Evolutionary conservation across 169 alveolate species (phyloP).

Genomic region (Besnoitia besnoiti): DNA sequence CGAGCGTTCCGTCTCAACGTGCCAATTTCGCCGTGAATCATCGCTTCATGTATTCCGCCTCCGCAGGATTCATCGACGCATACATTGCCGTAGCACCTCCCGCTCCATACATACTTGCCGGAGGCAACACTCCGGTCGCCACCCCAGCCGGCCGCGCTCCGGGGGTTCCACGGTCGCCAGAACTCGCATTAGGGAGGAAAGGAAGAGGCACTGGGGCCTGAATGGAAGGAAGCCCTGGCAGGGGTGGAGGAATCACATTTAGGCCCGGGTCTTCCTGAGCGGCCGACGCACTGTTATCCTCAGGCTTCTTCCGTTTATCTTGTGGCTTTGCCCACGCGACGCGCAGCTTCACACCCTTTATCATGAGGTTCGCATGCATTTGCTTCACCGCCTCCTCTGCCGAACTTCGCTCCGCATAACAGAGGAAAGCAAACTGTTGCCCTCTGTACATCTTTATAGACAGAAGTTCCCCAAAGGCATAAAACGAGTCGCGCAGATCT

Average conservation of each 20-base stretch:
- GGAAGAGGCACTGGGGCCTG: conserved; percentile 17
- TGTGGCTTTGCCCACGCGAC: conserved; percentile 76
- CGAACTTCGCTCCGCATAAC: conserved; percentile 75
- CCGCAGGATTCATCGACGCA: conserved; percentile 56
- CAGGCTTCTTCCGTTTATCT: background rate
- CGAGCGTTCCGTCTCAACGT: too few species aligned
- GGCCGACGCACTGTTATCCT: background rate
- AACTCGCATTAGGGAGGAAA: background rate
- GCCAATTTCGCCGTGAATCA: too few species aligned
- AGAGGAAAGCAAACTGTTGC: conserved; percentile 79
- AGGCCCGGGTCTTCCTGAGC: background rate
- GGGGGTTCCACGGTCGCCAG: background rate
- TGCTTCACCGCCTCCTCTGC: conserved; percentile 83
- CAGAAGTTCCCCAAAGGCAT: conserved; percentile 78
- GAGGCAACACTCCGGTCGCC: conserved; percentile 44
- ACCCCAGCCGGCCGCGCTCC: background rate
- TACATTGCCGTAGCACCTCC: conserved; percentile 26
- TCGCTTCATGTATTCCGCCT: conserved; percentile 54
- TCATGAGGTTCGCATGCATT: conserved; percentile 62
- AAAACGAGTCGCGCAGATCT: conserved; percentile 70
- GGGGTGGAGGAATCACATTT: conserved; percentile 16
- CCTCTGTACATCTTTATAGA: conserved; percentile 74
- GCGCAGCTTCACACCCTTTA: conserved; percentile 71
- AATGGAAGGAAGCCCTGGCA: conserved; percentile 29
- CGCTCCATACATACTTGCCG: conserved; percentile 1